Base-by-base conservation (phyloP, 2,329 filamentous ascomycete genomes). In the Hysterium pulicare region DNA sequence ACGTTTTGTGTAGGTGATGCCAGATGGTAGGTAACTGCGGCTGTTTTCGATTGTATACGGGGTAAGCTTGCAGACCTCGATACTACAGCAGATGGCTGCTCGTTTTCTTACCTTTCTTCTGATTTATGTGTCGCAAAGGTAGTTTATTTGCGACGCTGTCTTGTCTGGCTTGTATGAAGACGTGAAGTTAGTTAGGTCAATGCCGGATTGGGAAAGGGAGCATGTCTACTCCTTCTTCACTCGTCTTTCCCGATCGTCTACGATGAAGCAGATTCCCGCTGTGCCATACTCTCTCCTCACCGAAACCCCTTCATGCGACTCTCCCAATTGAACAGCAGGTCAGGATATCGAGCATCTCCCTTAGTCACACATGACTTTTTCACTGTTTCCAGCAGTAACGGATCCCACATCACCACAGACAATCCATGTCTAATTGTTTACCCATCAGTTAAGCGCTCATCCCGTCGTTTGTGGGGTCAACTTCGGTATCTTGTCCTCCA, bases 351-450 rank as follows among this genome's bases (percentile, higher is more conserved):
- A 65, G 57, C 62, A 67, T 66, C 51, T 55, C 59, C 38, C 52
- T 61, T 64, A 61, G 61, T 62, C 57, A 56, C 58, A 60, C 57
- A 65, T 64, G 61, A 58, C 59, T 62, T 64, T 63, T 46, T 44
- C 55, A 48, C 59, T 61, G 56, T 51, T 57, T 57, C 49, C 59
- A 58, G 49, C 55, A 64, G 51, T 53, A 61, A 55, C 53, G 48
- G 48, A 57, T 58, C 56, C 54, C 55, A 47, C 58, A 61, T 59
- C 56, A 58, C 60, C 57, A 57, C 56, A 49, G 56, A 51, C 49
- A 58, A 48, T n/a, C 54, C 57, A 51, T 51, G 54, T 58, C 50
- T 58, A 57, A 59, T 47, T 45, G 45, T 44, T n/a, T 49, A 48
- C 42, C 45, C 15, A 38, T 49, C 51, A 56, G 53, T 47, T 51